A percentile compares a stretch with the other conserved stretches of the same genome.
These are phyloP conservation scores for Hortaea sp. DNA, from an alignment of 2,329 filamentous ascomycete species.

Conservation along the genomic window DNA sequence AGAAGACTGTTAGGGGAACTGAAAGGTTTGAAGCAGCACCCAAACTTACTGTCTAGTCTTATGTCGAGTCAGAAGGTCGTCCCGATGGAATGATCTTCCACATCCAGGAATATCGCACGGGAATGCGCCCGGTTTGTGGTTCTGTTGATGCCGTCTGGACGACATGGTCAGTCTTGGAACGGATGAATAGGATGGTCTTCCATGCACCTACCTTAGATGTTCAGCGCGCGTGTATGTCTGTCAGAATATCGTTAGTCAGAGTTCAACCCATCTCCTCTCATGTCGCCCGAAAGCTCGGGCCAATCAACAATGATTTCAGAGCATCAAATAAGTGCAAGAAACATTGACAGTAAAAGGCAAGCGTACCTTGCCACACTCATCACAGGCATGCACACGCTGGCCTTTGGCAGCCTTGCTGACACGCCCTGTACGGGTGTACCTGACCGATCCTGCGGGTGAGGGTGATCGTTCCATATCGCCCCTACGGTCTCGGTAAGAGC, in stretches of 20 bases:
- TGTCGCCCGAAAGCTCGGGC: too few relatives aligned
- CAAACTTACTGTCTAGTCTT: constrained; percentile 35
- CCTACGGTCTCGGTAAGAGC: constrained; percentile 8
- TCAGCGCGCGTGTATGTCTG: constrained; percentile 40
- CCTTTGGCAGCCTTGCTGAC: constrained; percentile 41
- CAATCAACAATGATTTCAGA: too few relatives aligned
- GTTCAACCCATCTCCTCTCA: too few relatives aligned
- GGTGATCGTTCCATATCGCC: constrained; percentile 13
- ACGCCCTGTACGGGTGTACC: constrained; percentile 36
- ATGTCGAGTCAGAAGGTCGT: constrained; percentile 36
- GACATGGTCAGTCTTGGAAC: too few relatives aligned
- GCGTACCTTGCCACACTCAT: constrained; percentile 35
- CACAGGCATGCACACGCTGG: constrained; percentile 34
- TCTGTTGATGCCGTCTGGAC: constrained; percentile 36
- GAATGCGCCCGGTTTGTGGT: constrained; percentile 33
- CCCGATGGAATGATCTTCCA: constrained; percentile 33
- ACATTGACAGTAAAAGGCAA: too few relatives aligned
- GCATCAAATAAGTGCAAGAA: too few relatives aligned
- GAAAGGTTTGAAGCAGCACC: neutral
- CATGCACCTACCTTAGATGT: constrained; percentile 30
- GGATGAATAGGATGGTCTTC: neutral
- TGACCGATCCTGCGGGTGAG: constrained; percentile 19
- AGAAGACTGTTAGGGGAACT: neutral
- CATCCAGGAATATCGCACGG: constrained; percentile 32
- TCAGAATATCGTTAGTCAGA: neutral